phyloP scores from a whole-genome alignment of 495 filamentous ascomycete species.

The Filosporella fistucella region DNA sequence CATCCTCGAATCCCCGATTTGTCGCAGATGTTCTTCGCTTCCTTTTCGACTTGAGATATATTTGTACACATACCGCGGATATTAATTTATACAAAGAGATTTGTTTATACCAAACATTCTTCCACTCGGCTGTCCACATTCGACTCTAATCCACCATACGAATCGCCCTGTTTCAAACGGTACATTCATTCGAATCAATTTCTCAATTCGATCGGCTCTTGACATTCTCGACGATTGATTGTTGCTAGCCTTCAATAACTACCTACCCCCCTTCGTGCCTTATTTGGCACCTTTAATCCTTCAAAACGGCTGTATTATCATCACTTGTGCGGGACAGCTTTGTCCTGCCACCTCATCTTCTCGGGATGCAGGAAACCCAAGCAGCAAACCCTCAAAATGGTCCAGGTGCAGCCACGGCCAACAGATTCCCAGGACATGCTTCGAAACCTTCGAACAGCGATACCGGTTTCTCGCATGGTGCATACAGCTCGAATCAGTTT shows the following conservation, averaged over 20 bases:
- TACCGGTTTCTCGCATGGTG: slow-evolving; percentile 87
- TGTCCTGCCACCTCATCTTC: slow-evolving; percentile 70
- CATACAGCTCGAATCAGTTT: slow-evolving; percentile 73
- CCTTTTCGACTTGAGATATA: slow-evolving; percentile 13
- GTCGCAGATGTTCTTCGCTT: slow-evolving; percentile 19
- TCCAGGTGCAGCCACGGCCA: slow-evolving; percentile 45
- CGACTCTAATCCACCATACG: slow-evolving; percentile 30
- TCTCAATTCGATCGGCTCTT: background rate
- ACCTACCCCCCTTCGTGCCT: slow-evolving; percentile 35
- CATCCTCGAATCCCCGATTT: slow-evolving; percentile 23
- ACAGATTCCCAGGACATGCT: slow-evolving; percentile 55
- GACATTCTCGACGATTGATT: slow-evolving; percentile 4
- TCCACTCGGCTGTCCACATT: slow-evolving; percentile 11
- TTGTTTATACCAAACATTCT: slow-evolving; percentile 31
- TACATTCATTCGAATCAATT: slow-evolving; percentile 11
- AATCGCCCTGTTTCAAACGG: slow-evolving; percentile 18
- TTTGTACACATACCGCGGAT: slow-evolving; percentile 21
- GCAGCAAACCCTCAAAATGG: slow-evolving; percentile 45
- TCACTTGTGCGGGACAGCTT: slow-evolving; percentile 65
- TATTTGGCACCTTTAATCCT: slow-evolving; percentile 47
- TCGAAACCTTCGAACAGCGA: slow-evolving; percentile 74
- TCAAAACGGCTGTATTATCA: slow-evolving; percentile 69
- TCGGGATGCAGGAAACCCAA: slow-evolving; percentile 85
- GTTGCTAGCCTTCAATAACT: slow-evolving; percentile 5
- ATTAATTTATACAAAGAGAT: slow-evolving; percentile 21